Evolutionary conservation across 352 stramenopile genomes (phyloP).

Genomic region (Lagenidium giganteum): DNA sequence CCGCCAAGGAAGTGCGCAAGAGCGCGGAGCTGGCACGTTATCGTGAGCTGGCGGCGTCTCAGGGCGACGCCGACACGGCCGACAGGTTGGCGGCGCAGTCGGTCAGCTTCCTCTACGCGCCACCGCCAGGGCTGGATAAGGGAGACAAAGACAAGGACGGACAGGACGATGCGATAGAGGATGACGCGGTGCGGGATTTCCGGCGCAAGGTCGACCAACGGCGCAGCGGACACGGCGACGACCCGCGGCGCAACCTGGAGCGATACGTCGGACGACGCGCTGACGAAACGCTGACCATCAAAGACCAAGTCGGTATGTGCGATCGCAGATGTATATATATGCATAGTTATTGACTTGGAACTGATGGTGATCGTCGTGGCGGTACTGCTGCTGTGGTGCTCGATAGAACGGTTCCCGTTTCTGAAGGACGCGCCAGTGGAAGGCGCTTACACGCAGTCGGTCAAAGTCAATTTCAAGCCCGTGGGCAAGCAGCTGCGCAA

Average conservation of each 20-base stretch:
- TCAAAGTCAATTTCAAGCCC: slow-evolving; percentile 86
- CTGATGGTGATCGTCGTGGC: background rate
- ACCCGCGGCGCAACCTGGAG: slow-evolving; percentile 48
- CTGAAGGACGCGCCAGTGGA: slow-evolving; percentile 86
- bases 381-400: too few species aligned
- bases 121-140: slow-evolving; percentile 58
- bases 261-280: slow-evolving; percentile 61
- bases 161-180: slow-evolving; percentile 4
- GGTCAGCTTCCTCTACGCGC: slow-evolving; percentile 73
- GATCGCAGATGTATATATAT: too few species aligned
- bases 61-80: slow-evolving; percentile 43
- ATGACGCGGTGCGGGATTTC: slow-evolving; percentile 69
- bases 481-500: slow-evolving; percentile 81
- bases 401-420: slow-evolving; percentile 87
- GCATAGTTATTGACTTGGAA: too few species aligned
- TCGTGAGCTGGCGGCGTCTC: slow-evolving; percentile 50
- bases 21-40: slow-evolving; percentile 39
- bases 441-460: slow-evolving; percentile 71
- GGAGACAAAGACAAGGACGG: slow-evolving; percentile 20
- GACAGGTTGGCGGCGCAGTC: slow-evolving; percentile 41
- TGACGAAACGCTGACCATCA: slow-evolving; percentile 73
- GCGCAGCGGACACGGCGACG: slow-evolving; percentile 1
- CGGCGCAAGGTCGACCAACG: slow-evolving; percentile 43
- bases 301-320: slow-evolving; percentile 64
- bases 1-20: slow-evolving; percentile 63